These are phyloP conservation scores for Phialemoniopsis sp. DNA, from an alignment of 2,329 filamentous ascomycete genomes.

Conservation along the genomic window DNA sequence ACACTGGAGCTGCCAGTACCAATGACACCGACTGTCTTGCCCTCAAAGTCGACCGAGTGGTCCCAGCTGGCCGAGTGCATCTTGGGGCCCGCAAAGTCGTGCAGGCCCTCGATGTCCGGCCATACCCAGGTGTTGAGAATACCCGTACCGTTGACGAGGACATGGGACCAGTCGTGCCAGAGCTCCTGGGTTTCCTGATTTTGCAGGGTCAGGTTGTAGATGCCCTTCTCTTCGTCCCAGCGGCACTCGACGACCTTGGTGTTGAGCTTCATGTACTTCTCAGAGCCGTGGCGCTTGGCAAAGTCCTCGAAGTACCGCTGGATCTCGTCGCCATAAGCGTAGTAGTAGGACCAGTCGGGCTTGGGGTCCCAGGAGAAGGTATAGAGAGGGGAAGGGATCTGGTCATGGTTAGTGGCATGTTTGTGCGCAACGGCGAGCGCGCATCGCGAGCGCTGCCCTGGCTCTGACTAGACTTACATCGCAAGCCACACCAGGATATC, in stretches of 20 bases:
- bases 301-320: constrained; percentile 24
- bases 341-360: constrained; percentile 22
- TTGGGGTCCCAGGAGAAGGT: constrained; percentile 17
- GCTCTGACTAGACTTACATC: constrained; percentile 20
- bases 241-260: constrained; percentile 33
- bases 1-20: constrained; percentile 22
- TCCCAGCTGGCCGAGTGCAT: constrained; percentile 24
- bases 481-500: constrained; percentile 11
- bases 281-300: constrained; percentile 21
- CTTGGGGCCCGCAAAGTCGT: constrained; percentile 19
- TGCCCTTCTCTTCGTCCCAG: constrained; percentile 36
- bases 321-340: constrained; percentile 16
- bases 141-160: constrained; percentile 11
- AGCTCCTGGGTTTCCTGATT: constrained; percentile 12
- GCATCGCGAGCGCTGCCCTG: too few species aligned
- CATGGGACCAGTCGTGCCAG: constrained; percentile 9
- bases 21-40: constrained; percentile 21
- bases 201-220: constrained; percentile 27
- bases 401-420: too few species aligned
- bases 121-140: constrained; percentile 16
- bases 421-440: too few species aligned
- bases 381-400: constrained; percentile 2
- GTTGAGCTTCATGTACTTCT: constrained; percentile 37
- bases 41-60: constrained; percentile 8
- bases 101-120: constrained; percentile 24